phyloP scores from a whole-genome alignment of 108 stramenopile genomes.

The Pseudonitzschia multiseries region DNA sequence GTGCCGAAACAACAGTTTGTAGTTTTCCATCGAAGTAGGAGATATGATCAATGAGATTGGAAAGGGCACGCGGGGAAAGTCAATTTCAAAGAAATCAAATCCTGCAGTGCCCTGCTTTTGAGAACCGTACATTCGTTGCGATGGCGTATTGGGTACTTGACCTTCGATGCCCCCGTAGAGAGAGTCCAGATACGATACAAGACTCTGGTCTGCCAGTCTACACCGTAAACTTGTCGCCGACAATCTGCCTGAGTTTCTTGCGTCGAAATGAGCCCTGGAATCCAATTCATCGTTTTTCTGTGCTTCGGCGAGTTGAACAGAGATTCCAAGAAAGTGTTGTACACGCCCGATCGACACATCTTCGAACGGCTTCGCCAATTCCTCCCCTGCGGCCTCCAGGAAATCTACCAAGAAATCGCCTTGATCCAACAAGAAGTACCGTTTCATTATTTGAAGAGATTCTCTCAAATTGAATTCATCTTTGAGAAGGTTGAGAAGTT shows the following conservation, averaged over 20 bases:
- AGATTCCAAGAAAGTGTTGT: slow-evolving; percentile 77
- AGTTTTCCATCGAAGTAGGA: slow-evolving; percentile 70
- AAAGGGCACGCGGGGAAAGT: slow-evolving; percentile 81
- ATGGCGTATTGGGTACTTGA: slow-evolving; percentile 42
- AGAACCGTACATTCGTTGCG: slow-evolving; percentile 32
- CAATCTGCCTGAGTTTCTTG: slow-evolving; percentile 9
- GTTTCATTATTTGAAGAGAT: slow-evolving; percentile 84
- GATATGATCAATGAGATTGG: slow-evolving; percentile 92
- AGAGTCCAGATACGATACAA: slow-evolving; percentile 64
- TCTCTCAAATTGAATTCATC: slow-evolving; percentile 57
- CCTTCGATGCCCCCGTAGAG: slow-evolving; percentile 49
- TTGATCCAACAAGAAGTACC: slow-evolving; percentile 96
- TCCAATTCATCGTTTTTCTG: slow-evolving; percentile 17
- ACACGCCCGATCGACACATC: slow-evolving; percentile 73
- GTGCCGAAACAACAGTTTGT: slow-evolving; percentile 96
- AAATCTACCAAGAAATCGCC: slow-evolving; percentile 97
- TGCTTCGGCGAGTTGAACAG: slow-evolving; percentile 53
- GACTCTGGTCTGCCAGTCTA: slow-evolving; percentile 49
- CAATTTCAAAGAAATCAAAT: slow-evolving; percentile 87
- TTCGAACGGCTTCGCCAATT: slow-evolving; percentile 62
- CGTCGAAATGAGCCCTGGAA: neutral
- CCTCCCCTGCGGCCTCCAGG: slow-evolving; percentile 89
- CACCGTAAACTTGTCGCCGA: slow-evolving; percentile 41
- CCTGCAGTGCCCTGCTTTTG: slow-evolving; percentile 66
- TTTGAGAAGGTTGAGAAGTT: slow-evolving; percentile 67